Base-by-base conservation (phyloP, 2,329 filamentous ascomycete species). In the Colletotrichum nymphaeae region DNA sequence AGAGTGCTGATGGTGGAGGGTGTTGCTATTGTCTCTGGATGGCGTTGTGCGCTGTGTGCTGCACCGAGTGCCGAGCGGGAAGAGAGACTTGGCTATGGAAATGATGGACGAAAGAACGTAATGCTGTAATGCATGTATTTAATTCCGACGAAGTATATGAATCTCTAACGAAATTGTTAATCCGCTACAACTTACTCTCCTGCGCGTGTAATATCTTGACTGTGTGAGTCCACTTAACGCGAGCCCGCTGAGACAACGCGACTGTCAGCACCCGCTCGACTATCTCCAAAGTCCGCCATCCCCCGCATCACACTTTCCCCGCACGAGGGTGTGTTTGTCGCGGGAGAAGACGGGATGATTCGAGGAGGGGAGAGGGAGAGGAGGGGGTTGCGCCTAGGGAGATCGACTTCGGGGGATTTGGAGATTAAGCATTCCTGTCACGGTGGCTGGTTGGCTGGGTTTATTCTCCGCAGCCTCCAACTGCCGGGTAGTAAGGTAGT, bases 141-240 rank as follows among this genome's bases (percentile, higher is more conserved):
- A 66, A 73, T 62, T 73, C 26, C 35, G 67, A 73, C 67, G 70
- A 73, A n/a, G 62, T 58, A 28, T 65, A 73, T 62, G 70, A 73
- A 73, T 56, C 60, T 62, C 4, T 62, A 73, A 73, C 24, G 56
- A 66, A 60, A 49, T 35, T 26, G n/a, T 62, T 58, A 69, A 63
- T 58, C 57, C 68, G 42, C 30, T 35, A 42, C 35, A 26, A 32
- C 58, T 22, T 11, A 16, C 12, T 42, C 4, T 14, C 14, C 28
- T n/a, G 6, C 55, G 16, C 9, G 28, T n/a, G 28, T 14, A 42
- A 7, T 16, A 42, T 7, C 37, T 42, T 16, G 12, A 42, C 14
- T 49, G 42, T 49, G 7, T 6, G 7, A 46, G 3, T 46, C 14
- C 42, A 46, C 19, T 5, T 42, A 0, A 11, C 19, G 3, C n/a